Base-by-base conservation (phyloP, 345 rosid genomes). In the Salix koriyanagi region DNA sequence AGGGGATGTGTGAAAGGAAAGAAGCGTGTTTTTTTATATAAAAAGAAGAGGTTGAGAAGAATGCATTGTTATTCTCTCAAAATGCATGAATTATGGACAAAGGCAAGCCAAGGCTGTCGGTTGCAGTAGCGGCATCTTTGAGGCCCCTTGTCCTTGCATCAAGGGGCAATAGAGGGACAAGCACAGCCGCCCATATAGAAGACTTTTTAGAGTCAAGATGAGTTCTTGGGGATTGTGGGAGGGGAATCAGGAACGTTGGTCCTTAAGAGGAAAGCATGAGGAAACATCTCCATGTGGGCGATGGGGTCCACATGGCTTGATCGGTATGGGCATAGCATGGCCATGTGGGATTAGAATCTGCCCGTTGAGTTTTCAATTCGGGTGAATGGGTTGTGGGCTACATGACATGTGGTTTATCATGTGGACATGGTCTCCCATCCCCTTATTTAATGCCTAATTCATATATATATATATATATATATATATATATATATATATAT, bases 91-190 rank as follows among this genome's bases (percentile, higher is more conserved):
- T 85, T 86, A 66, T 60, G 94, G 94, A 90, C 90, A 84, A 89
- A 92, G 96, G 86, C 85, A 90, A 87, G 88, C 82, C 81, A 77
- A 87, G 89, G 67, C 64, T 91, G 97, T 94, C 97, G 96, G 97
- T 81, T 75, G 90, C 88, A 80, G 65, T 65, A 66, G 88, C 89
- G 54, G 87, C 97, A 92, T 76, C 79, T 85, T 86, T 84, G 89
- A 89, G 90, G 93, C 92, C 87, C 84, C 79, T 72, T 91, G 94
- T 81, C 78, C 75, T 74, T 39, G 76, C 79, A 70, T 65, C 13
- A 9, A 92, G 97, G 91, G 93, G 92, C 98, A 92, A 85, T 56
- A 36, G 81, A 75, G 87, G 89, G 97, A 88, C 97, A 94, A 73
- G 79, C 80, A 74, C 87, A 81, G 89, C 91, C 92, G 90, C 87